A percentile compares a stretch with the other conserved stretches of the same genome.
Evolutionary conservation across 2,329 filamentous ascomycete genomes (phyloP).

Genomic region (Coleophoma crateriformis): DNA sequence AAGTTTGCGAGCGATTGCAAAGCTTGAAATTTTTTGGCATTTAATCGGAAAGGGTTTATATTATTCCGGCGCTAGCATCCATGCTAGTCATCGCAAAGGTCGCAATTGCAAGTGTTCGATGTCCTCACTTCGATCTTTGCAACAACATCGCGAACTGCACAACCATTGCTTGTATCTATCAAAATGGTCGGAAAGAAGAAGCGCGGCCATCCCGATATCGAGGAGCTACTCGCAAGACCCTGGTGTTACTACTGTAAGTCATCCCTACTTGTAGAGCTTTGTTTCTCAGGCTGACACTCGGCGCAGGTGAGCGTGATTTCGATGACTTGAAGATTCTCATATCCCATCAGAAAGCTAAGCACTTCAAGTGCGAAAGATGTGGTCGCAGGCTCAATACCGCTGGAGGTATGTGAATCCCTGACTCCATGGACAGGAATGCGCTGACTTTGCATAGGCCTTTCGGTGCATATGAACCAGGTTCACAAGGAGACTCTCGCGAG

Average conservation of each 20-base stretch:
- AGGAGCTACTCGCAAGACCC: conserved; percentile 80
- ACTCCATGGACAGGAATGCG: neutral
- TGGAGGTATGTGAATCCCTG: conserved; percentile 59
- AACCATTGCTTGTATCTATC: neutral
- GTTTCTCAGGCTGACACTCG: too few species aligned
- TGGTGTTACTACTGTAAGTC: conserved; percentile 94
- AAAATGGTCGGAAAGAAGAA: conserved; percentile 80
- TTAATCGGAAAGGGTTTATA: too few species aligned
- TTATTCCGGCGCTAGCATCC: too few species aligned
- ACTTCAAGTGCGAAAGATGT: conserved; percentile 96
- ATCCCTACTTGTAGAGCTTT: too few species aligned
- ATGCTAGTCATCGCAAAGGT: too few species aligned
- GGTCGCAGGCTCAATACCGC: conserved; percentile 85
- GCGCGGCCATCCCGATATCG: conserved; percentile 77
- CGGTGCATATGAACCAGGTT: conserved; percentile 96
- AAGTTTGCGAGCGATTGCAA: too few species aligned
- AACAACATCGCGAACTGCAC: neutral
- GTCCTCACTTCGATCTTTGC: neutral
- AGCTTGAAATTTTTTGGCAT: too few species aligned
- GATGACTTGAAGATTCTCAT: conserved; percentile 96
- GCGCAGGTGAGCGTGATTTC: conserved; percentile 81
- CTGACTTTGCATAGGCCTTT: conserved; percentile 58
- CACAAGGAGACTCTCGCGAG: conserved; percentile 87
- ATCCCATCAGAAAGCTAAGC: conserved; percentile 97
- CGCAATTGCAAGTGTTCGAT: too few species aligned